A percentile compares a stretch with the other conserved stretches of the same genome.
These are phyloP conservation scores for Mycena epipterygia DNA, from an alignment of 768 basidiomycete species.

Conservation along the genomic window DNA sequence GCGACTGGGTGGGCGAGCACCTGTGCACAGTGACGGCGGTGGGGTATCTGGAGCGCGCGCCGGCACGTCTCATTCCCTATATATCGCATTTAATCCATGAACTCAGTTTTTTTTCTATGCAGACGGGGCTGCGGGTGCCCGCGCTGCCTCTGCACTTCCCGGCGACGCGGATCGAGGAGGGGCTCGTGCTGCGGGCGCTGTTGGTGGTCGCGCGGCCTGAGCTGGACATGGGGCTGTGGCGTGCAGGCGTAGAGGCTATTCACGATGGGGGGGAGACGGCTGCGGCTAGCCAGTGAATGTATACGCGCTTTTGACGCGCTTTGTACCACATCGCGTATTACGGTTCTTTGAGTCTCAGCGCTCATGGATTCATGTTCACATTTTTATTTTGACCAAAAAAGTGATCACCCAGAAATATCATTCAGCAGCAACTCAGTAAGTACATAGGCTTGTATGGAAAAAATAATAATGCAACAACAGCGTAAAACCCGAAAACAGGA, in stretches of 20 bases:
- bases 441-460: too few species aligned
- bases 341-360: too few species aligned
- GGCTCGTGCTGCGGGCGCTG: constrained; percentile 67
- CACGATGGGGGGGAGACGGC: constrained; percentile 33
- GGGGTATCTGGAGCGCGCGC: constrained; percentile 67
- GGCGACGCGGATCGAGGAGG: constrained; percentile 53
- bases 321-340: too few species aligned
- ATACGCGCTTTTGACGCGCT: too few species aligned
- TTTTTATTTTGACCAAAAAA: too few species aligned
- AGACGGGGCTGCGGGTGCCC: constrained; percentile 59
- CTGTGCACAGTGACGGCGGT: constrained; percentile 66
- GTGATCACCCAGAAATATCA: too few species aligned
- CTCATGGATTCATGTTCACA: too few species aligned
- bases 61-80: constrained; percentile 49
- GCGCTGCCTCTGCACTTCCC: constrained; percentile 54
- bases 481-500: constrained; percentile 28
- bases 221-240: constrained; percentile 64
- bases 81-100: not conserved
- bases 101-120: constrained; percentile 26
- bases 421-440: too few species aligned
- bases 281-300: too few species aligned
- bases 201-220: constrained; percentile 57
- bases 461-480: too few species aligned
- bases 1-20: constrained; percentile 66
- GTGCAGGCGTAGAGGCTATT: too few species aligned